A percentile compares a stretch with the other conserved stretches of the same genome.
Conservation (phyloP, 139 green algal species). For the Chlorella sp. region DNA sequence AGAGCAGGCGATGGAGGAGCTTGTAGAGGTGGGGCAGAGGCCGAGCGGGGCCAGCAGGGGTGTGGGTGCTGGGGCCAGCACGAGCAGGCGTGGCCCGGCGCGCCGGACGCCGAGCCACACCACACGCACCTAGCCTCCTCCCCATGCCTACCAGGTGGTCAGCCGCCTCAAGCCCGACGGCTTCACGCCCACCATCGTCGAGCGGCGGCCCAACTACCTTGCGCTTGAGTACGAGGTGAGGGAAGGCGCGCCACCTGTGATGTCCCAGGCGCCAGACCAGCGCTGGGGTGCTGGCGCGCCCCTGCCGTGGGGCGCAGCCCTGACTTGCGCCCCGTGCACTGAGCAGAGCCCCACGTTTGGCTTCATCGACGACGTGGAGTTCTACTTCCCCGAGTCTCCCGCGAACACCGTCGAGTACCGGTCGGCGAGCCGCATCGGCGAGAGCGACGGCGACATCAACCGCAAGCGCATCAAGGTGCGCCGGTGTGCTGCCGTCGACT, state of each 20-base stretch:
- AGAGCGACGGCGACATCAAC: slow-evolving; percentile 90
- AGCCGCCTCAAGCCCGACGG: slow-evolving; percentile 69
- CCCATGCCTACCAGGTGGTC: slow-evolving; percentile 30
- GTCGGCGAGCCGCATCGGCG: slow-evolving; percentile 73
- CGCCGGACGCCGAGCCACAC: not conserved
- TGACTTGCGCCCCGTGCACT: too few species aligned
- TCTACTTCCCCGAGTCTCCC: slow-evolving; percentile 61
- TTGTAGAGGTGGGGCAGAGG: not conserved
- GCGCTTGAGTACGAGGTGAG: slow-evolving; percentile 81
- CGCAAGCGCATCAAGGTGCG: slow-evolving; percentile 94
- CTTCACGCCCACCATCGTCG: slow-evolving; percentile 86
- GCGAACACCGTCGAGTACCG: slow-evolving; percentile 59
- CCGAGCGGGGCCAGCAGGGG: not conserved
- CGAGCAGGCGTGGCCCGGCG: too few species aligned
- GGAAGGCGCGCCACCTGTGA: too few species aligned
- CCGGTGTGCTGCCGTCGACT: too few species aligned
- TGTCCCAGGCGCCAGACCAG: too few species aligned
- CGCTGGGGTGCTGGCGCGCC: too few species aligned
- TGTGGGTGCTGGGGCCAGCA: too few species aligned
- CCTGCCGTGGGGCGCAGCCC: too few species aligned
- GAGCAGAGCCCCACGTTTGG: slow-evolving; percentile 84
- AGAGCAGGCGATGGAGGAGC: slow-evolving; percentile 79
- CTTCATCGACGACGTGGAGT: slow-evolving; percentile 96
- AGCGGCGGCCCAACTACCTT: slow-evolving; percentile 87
- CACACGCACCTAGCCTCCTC: not conserved